Percentiles rank a stretch among this genome's conserved stretches.
These are phyloP conservation scores for Magnusiomyces magnusii DNA, from an alignment of 1,139 yeast genomes.

Conservation along the genomic window DNA sequence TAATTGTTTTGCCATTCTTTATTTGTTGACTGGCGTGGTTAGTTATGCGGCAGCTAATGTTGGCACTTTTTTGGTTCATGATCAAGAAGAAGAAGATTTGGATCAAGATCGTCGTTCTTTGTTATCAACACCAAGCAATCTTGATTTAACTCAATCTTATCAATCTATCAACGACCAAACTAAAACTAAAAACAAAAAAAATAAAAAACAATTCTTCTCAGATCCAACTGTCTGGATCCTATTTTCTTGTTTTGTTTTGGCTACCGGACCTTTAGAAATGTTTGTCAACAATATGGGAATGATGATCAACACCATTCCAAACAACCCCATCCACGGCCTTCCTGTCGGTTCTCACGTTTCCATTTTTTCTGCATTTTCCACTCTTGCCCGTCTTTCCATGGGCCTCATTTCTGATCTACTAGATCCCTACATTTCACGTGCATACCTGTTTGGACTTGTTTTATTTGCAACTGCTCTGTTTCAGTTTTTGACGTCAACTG, in stretches of 20 bases:
- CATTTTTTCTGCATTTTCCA: conserved; percentile 47
- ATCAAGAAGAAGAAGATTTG: background rate
- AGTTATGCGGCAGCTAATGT: conserved; percentile 25
- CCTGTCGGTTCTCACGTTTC: conserved; percentile 47
- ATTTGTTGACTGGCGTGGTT: conserved; percentile 24
- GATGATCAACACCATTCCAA: conserved; percentile 35
- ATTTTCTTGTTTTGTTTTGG: conserved; percentile 53
- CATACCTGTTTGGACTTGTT: conserved; percentile 23
- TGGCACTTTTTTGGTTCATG: conserved; percentile 9
- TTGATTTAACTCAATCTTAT: background rate
- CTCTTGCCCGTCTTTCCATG: conserved; percentile 54
- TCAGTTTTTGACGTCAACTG: conserved; percentile 22
- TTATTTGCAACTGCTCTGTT: conserved; percentile 24
- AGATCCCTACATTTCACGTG: conserved; percentile 26
- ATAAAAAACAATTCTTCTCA: conserved; percentile 38
- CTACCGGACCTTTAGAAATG: conserved; percentile 83
- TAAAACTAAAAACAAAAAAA: background rate
- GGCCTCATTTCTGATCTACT: conserved; percentile 59
- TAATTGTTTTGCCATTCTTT: conserved; percentile 45
- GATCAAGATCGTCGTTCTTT: background rate
- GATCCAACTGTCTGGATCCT: conserved; percentile 64
- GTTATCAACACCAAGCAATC: background rate
- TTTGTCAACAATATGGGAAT: conserved; percentile 78
- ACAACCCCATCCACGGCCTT: conserved; percentile 21
- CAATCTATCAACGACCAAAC: background rate